Base-by-base conservation (phyloP, 1,284 basidiomycete genomes). In the Papiliotrema nemorosa region DNA sequence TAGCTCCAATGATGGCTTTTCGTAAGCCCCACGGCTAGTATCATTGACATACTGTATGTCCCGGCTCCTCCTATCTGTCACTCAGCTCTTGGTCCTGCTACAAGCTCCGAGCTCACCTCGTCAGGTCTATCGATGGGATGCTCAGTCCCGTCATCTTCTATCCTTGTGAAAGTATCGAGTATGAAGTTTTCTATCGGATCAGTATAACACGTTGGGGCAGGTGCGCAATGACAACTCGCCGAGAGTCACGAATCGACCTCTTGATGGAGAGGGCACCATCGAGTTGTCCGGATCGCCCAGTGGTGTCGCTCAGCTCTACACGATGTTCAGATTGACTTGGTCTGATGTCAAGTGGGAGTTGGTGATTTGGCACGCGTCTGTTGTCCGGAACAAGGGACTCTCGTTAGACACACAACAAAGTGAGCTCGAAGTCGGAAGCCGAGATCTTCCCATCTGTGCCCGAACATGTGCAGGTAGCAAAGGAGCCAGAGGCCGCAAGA, bases 31-130 rank as follows among this genome's bases (percentile, higher is more conserved):
- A 22, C 10, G 9, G 14, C 22, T n/a, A n/a, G 18, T 16, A 26
- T 20, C 29, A 22, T 3, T 14, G 27, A 5, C 61, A 22, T 33
- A 75, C 72, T 64, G 27, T 73, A 75, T 9, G 69, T 68, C 0
- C 73, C 73, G 6, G 64, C 70, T 21, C 73, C 73, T 0, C 72
- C 73, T 24, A 75, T 63, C 72, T 74, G 40, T 5, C 14, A 20
- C 29, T n/a, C 25, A 47, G 2, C 18, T 20, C 34, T 22, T 7
- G 21, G 37, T 14, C 5, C 22, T 2, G 18, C 16, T 42, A 31
- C 18, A 2, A 26, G 37, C 12, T n/a, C 31, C 14, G 12, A 7
- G 38, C 63, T 21, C 47, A 70, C 69, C 57, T 73, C 66, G 41
- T 72, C 66, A 20, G 61, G 58, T 47, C 66, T 59, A 27, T 64